A percentile compares a stretch with the other conserved stretches of the same genome.
Evolutionary conservation across 2,329 filamentous ascomycete genomes (phyloP).

Genomic region (Hysterium pulicare): DNA sequence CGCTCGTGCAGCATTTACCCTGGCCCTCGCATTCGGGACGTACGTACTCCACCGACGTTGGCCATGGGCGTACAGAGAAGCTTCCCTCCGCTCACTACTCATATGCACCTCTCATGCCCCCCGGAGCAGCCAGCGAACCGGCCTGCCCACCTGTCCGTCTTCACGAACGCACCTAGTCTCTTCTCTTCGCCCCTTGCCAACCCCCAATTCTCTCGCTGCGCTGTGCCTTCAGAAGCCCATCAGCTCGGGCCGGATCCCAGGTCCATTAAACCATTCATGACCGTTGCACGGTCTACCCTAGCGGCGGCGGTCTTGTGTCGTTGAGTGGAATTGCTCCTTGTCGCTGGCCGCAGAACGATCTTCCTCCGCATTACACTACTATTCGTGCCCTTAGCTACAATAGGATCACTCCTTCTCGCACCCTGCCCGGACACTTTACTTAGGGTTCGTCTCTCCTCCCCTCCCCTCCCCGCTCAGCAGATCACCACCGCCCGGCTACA

Average conservation of each 20-base stretch:
- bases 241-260: slow-evolving; percentile 26
- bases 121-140: no score
- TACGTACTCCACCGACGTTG: no score
- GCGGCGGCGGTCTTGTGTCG: no score
- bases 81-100: no score
- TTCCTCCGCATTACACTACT: slow-evolving; percentile 29
- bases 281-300: slow-evolving; percentile 3
- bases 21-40: no score
- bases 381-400: slow-evolving; percentile 23
- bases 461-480: slow-evolving; percentile 33
- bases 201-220: slow-evolving; percentile 19
- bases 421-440: slow-evolving; percentile 29
- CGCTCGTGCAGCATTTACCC: no score
- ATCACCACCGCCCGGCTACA: slow-evolving; percentile 24
- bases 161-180: no score
- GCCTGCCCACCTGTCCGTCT: no score
- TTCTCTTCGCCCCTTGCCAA: no score
- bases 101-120: no score
- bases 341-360: slow-evolving; percentile 20
- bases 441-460: slow-evolving; percentile 20
- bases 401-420: slow-evolving; percentile 15
- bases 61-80: no score
- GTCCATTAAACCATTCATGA: slow-evolving; percentile 21
- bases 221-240: no score
- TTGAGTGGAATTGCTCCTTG: slow-evolving; percentile 25